Conservation (phyloP, 2,329 filamentous ascomycete species). For the Alternaria angustiovoidea region DNA sequence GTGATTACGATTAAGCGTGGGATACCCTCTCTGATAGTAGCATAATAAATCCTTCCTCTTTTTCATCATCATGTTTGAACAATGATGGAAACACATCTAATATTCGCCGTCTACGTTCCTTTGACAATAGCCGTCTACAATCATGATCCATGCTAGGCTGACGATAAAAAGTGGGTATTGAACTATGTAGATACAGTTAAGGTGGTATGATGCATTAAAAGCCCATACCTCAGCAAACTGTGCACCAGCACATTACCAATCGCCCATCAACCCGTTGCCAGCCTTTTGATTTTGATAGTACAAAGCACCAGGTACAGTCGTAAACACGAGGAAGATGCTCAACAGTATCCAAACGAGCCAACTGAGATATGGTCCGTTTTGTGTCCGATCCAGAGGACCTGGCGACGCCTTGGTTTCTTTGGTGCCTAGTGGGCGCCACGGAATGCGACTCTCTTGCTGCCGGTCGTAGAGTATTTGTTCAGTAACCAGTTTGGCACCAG, state of each 20-base stretch:
- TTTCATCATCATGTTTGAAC: background rate
- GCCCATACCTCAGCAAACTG: background rate
- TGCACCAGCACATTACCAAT: background rate
- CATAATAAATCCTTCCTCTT: background rate
- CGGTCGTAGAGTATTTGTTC: constrained; percentile 60
- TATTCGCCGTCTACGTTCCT: no score
- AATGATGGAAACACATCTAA: background rate
- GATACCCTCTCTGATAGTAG: constrained; percentile 1
- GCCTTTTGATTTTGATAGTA: background rate
- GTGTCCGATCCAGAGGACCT: constrained; percentile 27
- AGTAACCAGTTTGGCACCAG: constrained; percentile 70
- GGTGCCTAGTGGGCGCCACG: constrained; percentile 46
- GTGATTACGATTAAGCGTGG: background rate
- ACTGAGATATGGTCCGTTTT: constrained; percentile 20
- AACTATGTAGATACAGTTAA: background rate
- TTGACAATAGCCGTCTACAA: background rate
- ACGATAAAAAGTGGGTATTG: background rate
- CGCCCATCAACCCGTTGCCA: constrained; percentile 1
- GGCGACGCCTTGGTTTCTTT: constrained; percentile 3
- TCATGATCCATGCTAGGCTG: background rate
- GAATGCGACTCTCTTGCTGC: constrained; percentile 37
- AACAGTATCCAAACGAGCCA: constrained; percentile 30
- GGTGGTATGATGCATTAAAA: background rate
- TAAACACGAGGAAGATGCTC: constrained; percentile 14
- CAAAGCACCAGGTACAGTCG: background rate